Base-by-base conservation (phyloP, 345 rosid genomes). In the Salix suchowensis region DNA sequence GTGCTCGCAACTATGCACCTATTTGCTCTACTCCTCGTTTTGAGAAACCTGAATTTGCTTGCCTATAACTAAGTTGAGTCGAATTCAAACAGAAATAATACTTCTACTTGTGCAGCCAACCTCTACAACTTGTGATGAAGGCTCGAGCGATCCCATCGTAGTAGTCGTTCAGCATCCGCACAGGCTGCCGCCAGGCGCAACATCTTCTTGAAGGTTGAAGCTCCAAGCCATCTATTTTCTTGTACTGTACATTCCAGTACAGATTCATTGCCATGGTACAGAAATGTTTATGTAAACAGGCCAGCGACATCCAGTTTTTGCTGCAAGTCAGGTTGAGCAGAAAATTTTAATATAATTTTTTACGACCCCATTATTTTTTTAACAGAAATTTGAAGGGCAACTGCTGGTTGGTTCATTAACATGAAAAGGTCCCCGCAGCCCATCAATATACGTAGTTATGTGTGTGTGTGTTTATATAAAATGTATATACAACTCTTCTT, bases 91-190 rank as follows among this genome's bases (percentile, higher is more conserved):
- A 85, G 68, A 75, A 60, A 30, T 58, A 24, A 74, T 34, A 36
- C 70, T 54, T 11, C 26, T 30, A 30, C 70, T 67, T 15, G 50
- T 85, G 89, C 86, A 93, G 97, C 97, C 97, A 39, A 81, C 86
- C 62, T 87, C 87, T 55, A 48, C 73, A 70, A 75, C 81, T 62
- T 80, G 73, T 44, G 76, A 88, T 39, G 77, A 69, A 77, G 83
- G 82, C 74, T 78, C 81, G 13, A 84, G 74, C 75, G 95, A 89
- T 74, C 77, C 90, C 42, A 80, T 90, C 73, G 76, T 91, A n/a
- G 95, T 91, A 34, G 84, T 93, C 55, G 86, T 91, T 79, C 91
- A 93, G 89, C 93, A 93, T 77, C 98, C 83, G 40, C 77, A 72
- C 19, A 75, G 77, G 75, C 72, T 74, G 76, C 82, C 67, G 50